Evolutionary conservation across 176 grass and related monocot genomes (phyloP).

Genomic region (Alopecurus myosuroides): DNA sequence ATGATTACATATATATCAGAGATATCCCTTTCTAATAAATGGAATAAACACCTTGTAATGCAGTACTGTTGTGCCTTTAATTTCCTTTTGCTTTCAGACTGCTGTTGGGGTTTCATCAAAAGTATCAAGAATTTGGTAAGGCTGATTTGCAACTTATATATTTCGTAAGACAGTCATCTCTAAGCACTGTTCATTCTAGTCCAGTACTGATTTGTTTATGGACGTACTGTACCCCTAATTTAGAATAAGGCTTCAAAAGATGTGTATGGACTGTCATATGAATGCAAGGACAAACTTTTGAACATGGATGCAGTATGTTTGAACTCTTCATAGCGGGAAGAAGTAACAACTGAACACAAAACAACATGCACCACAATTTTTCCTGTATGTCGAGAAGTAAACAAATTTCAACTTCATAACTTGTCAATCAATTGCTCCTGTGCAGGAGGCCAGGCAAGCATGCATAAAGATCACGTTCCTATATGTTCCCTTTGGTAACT

Average conservation of each 20-base stretch:
- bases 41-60: slow-evolving; percentile 41
- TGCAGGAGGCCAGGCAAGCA: neutral
- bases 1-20: slow-evolving; percentile 24
- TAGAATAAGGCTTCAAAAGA: neutral
- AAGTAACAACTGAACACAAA: neutral
- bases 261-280: neutral
- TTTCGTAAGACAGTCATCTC: slow-evolving; percentile 14
- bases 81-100: slow-evolving; percentile 22
- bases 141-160: slow-evolving; percentile 19
- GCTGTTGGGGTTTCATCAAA: neutral
- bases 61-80: neutral
- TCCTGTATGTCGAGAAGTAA: neutral
- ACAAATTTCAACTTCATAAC: neutral
- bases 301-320: neutral
- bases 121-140: slow-evolving; percentile 28
- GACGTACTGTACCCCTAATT: neutral
- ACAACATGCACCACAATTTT: neutral
- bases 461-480: slow-evolving; percentile 1
- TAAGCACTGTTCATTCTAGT: neutral
- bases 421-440: neutral
- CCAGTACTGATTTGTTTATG: neutral
- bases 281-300: neutral
- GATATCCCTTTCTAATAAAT: slow-evolving; percentile 43
- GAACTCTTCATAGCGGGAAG: neutral
- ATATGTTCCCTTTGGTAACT: neutral